Conservation (phyloP, 768 basidiomycete genomes). For the Trametes villosa region DNA sequence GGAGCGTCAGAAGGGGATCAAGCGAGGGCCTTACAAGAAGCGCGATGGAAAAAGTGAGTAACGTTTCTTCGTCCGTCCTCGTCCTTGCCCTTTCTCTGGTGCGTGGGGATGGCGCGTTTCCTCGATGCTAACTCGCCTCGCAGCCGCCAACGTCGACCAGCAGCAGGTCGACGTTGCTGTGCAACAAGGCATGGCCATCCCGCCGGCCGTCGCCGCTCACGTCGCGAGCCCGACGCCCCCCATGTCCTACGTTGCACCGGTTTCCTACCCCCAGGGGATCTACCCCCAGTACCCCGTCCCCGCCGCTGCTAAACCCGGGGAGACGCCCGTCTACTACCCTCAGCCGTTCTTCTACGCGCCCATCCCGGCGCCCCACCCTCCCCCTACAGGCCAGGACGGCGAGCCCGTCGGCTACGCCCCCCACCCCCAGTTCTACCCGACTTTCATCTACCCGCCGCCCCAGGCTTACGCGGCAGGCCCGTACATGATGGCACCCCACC, state of each 20-base stretch:
- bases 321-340: constrained; percentile 55
- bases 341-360: constrained; percentile 48
- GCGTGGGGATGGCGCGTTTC: constrained; percentile 24
- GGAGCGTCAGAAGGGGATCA: constrained; percentile 88
- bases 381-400: constrained; percentile 47
- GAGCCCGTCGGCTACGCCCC: constrained; percentile 45
- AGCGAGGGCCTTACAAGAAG: constrained; percentile 93
- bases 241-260: constrained; percentile 55
- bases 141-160: constrained; percentile 56
- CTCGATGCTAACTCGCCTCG: constrained; percentile 45
- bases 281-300: constrained; percentile 55
- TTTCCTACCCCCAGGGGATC: constrained; percentile 58
- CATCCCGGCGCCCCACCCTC: constrained; percentile 44
- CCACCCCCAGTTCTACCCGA: constrained; percentile 49
- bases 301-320: constrained; percentile 54
- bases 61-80: constrained; percentile 23
- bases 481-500: constrained; percentile 53
- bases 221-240: constrained; percentile 48
- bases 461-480: constrained; percentile 45
- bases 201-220: constrained; percentile 47
- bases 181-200: constrained; percentile 44
- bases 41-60: constrained; percentile 86
- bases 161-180: constrained; percentile 45
- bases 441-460: constrained; percentile 46
- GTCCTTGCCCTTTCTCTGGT: constrained; percentile 18